Conservation (phyloP, 768 basidiomycete species). For the Artomyces pyxidatus region DNA sequence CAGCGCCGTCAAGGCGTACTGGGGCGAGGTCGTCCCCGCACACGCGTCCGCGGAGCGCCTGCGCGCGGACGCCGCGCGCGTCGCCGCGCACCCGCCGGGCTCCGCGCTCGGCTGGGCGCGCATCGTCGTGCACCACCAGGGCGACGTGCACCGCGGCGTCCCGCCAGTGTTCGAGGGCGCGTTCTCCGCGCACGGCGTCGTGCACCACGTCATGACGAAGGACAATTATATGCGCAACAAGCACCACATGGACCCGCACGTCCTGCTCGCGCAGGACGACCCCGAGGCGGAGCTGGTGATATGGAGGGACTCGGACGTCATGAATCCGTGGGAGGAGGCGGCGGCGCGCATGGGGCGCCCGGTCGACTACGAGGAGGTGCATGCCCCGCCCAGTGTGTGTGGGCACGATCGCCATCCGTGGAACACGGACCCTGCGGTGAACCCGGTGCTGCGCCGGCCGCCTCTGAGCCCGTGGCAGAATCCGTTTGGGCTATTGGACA, state of each 20-base stretch:
- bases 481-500: conserved; percentile 25
- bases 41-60: conserved; percentile 44
- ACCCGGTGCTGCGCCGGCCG: conserved; percentile 39
- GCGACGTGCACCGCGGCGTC: conserved; percentile 35
- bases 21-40: conserved; percentile 66
- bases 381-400: conserved; percentile 35
- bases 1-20: conserved; percentile 58
- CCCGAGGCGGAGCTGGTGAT: conserved; percentile 55
- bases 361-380: conserved; percentile 8
- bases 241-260: conserved; percentile 46
- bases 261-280: conserved; percentile 30
- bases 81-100: conserved; percentile 32
- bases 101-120: conserved; percentile 67
- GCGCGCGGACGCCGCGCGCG: conserved; percentile 56
- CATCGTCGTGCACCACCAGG: conserved; percentile 62
- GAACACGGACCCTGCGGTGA: conserved; percentile 51
- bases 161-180: conserved; percentile 68
- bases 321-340: conserved; percentile 43
- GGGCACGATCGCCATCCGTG: conserved; percentile 62
- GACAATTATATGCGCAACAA: conserved; percentile 64
- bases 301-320: conserved; percentile 67
- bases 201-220: conserved; percentile 63
- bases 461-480: conserved; percentile 29
- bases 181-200: conserved; percentile 59
- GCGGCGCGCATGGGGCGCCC: conserved; percentile 22